These are phyloP conservation scores for Botrytis sinoallii DNA, from an alignment of 2,329 filamentous ascomycete genomes.

Conservation along the genomic window DNA sequence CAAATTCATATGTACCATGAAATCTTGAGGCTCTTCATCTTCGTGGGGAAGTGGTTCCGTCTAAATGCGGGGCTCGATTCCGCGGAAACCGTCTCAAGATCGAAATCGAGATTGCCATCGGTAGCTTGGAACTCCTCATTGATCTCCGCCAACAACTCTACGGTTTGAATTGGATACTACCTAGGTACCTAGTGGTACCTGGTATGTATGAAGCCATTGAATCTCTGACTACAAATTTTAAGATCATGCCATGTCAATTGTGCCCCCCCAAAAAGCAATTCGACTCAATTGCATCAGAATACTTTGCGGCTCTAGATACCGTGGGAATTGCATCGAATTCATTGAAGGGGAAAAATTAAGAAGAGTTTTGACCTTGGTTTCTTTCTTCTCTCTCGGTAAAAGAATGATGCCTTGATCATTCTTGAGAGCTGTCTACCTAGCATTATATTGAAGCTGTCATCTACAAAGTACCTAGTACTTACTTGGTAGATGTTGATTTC, in stretches of 20 bases:
- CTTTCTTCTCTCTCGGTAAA: background rate
- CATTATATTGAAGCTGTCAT: background rate
- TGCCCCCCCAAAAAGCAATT: background rate
- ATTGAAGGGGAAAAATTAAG: background rate
- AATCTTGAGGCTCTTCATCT: background rate
- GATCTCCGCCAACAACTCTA: background rate
- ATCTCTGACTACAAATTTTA: background rate
- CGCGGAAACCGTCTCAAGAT: background rate
- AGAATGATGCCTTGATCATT: conserved; percentile 8
- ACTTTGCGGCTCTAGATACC: background rate
- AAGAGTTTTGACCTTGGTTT: background rate
- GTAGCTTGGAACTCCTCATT: background rate
- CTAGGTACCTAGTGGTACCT: background rate
- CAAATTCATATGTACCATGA: background rate
- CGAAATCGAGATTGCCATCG: background rate
- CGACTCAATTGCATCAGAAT: background rate
- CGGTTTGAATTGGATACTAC: background rate
- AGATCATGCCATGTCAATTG: background rate
- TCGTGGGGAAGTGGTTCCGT: background rate
- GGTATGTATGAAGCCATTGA: background rate
- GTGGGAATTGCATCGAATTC: background rate
- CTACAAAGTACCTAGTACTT: background rate
- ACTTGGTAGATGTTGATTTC: conserved; percentile 3
- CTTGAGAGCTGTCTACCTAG: background rate
- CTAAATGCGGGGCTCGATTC: background rate